Evolutionary conservation across 2,329 filamentous ascomycete species (phyloP), one percentile per base, ranked within the genome.

Genomic region (Hypoxylon sp.): DNA sequence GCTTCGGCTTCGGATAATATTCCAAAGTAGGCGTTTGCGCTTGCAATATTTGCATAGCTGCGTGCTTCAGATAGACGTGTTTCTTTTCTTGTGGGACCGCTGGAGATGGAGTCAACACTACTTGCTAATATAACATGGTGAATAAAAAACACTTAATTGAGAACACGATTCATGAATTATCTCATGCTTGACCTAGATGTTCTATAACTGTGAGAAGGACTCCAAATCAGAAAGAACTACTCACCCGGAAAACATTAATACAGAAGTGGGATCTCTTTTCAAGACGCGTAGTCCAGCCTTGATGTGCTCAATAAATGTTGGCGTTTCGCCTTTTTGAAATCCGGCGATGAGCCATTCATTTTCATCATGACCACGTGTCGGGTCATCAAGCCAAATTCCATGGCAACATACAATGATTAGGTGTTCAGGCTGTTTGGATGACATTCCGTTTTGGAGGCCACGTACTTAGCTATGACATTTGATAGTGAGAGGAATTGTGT

Each of bases 381-480:
- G 81, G 0, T 88, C 88, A 25, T 89, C 89, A 12, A 83, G 79
- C 84, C 91, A 96, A 62, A 95, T 92, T 27, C 88, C 91, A 79
- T 97, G 93, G 76, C 93, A 94, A 81, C 93, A 96, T 53, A 96
- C 90, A 50, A 96, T 81, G 54, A 96, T 87, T 9, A 96, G 84
- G 69, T 92, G 85, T 4, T 78, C 78, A 27, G 81, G 79, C 0
- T 56, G 62, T 12, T 41, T 43, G 1, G 4, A n/a, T 2, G 23
- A 16, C 60, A 59, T 65, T 16, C 6, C 16, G 30, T 37, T 55
- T 5, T n/a, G 27, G 8, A 12, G 14, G 14, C 7, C 12, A 7
- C 14, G n/a, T n/a, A n/a, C 8, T 23, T 39, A 3, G 27, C 8
- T 56, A 12, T 37, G 8, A 37, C 8, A 27, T n/a, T n/a, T n/a